Evolutionary conservation across 2,329 filamentous ascomycete species (phyloP).

Genomic region (Macrophomina pseudophaseolina): DNA sequence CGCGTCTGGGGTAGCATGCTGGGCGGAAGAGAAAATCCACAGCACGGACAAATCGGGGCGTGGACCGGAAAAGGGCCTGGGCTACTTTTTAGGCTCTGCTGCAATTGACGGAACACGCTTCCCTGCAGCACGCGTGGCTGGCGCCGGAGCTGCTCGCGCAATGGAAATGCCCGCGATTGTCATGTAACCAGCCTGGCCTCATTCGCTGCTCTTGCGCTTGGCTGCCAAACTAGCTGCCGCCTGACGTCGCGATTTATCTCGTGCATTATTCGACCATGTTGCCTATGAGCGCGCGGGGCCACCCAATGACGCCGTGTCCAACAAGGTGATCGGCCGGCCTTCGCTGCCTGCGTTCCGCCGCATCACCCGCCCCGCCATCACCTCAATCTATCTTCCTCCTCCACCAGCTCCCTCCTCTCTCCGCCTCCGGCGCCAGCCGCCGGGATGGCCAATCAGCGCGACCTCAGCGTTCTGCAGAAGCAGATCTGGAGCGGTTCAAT

Average conservation of each 20-base stretch:
- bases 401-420: slow-evolving; percentile 7
- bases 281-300: not conserved
- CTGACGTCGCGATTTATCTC: not conserved
- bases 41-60: slow-evolving; percentile 12
- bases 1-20: slow-evolving; percentile 8
- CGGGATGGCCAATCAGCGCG: slow-evolving; percentile 33
- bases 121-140: not conserved
- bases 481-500: slow-evolving; percentile 65
- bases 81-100: not conserved
- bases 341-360: slow-evolving; percentile 12
- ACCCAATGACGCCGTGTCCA: not conserved
- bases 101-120: not conserved
- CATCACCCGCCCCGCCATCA: slow-evolving; percentile 5
- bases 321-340: slow-evolving; percentile 12
- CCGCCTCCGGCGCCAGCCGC: slow-evolving; percentile 28
- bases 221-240: not conserved
- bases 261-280: not conserved
- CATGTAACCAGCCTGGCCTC: not conserved
- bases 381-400: not conserved
- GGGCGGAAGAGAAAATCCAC: not conserved
- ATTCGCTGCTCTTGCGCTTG: slow-evolving; percentile 1
- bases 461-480: slow-evolving; percentile 50
- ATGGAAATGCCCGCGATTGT: not conserved
- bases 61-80: slow-evolving; percentile 1
- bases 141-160: not conserved